Base-by-base conservation (phyloP, 208 protist species). In the Crithidia bombi region DNA sequence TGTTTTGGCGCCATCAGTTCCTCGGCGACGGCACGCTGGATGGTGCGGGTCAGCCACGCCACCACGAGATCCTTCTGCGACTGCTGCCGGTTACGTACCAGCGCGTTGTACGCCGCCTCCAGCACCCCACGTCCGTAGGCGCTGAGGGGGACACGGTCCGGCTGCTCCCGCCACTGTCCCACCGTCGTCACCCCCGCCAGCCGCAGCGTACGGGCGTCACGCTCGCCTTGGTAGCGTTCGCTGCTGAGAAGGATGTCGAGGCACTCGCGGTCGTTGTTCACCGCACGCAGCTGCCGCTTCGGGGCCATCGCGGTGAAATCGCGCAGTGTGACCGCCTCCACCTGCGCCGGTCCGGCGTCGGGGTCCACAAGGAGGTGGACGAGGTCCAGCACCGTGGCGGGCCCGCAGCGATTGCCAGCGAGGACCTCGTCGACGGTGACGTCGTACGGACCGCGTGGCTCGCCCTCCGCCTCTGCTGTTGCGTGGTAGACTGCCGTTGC, bases 41-140 rank as follows among this genome's bases (percentile, higher is more conserved):
- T 92, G 1, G 90, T 84, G 35, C 84, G 81, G 3, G 86, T 88
- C 19, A 95, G 74, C 87, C 90, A 95, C n/a, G 78, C 78, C 46
- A 95, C 80, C 14, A 95, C 85, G 69, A 87, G 80, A 19, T 88
- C 79, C 69, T 83, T 75, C 71, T 89, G 80, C 21, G 54, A 71
- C 61, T 77, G 73, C 30, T 71, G 61, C 38, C 57, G 65, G 41
- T 47, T 19, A 2, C 73, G 75, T 5, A 71, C 61, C 11, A 78
- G 28, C n/a, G 41, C 38, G 47, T 66, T 59, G 57, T 90, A 93
- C 3, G 85, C 81, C 9, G 76, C 62, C 50, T 92, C 82, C 6
- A 95, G 75, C 50, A 89, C 36, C 7, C 90, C 90, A 4, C 90
- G 84, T 1, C 75, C 73, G 75, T 91, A 93, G 19, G 81, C 56